Evolutionary conservation across 345 rosid species (phyloP), one percentile per base, ranked within the genome.

Genomic region (Chamaenerion angustifolium): DNA sequence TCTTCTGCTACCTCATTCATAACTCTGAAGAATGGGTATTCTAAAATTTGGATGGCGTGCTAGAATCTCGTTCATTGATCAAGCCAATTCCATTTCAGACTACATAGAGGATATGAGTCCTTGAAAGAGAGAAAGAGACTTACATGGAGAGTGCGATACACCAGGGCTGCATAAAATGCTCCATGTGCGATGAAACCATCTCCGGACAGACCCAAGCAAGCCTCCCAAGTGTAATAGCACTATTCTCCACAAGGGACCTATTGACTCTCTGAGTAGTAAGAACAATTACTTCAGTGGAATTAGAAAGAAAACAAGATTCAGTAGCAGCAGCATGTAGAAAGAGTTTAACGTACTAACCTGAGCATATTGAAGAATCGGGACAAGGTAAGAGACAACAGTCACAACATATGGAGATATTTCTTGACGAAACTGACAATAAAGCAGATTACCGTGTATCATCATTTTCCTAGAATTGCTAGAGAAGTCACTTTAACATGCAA

Each of bases 181-280:
- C 96, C 95, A 87, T 80, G 57, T 82, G 95, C 1, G 96, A 95
- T 12, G 96, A 71, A 11, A 87, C 94, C 12, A 92, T 68, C 64
- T 92, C 96, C 43, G 98, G 96, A 64, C 90, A 87, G 59, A 82
- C 88, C 98, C 95, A 92, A 31, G 96, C 89, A 63, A 92, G 78
- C 76, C 98, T 80, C 56, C 98, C 98, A 40, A 92, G 88, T 42
- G 98, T 84, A 48, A 92, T 92, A 44, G 98, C 96, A 74, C 89
- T 80, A 72, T 92, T 92, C 64, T 87, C 95, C 49, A 87, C 56
- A 35, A 87, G 81, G 21, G 96, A 79, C 55, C 83, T 87, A 68
- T 92, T 80, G 40, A 84, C 69, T 63, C 59, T 85, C 98, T 87
- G 83, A 53, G 61, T 50, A 43, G 56, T 31, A 31, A 31, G 37